phyloP scores from a whole-genome alignment of 371 early-diverging fungal genomes.

The Actinomucor elegans region DNA sequence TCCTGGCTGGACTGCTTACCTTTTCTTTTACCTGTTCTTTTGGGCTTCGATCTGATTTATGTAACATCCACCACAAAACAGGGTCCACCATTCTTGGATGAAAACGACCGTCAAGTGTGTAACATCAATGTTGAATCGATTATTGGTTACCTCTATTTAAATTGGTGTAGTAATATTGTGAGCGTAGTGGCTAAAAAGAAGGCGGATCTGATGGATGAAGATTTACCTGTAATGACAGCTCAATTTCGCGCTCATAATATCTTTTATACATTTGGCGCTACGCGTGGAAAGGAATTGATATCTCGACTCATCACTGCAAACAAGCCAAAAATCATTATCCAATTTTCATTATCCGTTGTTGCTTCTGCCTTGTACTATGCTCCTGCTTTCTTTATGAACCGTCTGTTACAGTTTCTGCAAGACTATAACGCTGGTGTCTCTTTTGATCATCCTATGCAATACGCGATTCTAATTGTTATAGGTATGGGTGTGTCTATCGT shows the following conservation, averaged over 20 bases:
- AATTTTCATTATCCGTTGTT: conserved; percentile 1
- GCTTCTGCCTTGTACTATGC: conserved; percentile 16
- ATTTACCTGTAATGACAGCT: conserved; percentile 20
- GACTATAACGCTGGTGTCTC: conserved; percentile 4
- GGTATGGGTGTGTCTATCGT: conserved; percentile 35
- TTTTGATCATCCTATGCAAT: background rate
- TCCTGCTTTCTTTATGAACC: conserved; percentile 25
- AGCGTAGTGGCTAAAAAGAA: background rate
- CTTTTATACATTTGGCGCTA: conserved; percentile 9
- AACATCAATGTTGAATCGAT: conserved; percentile 19
- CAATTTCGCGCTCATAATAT: conserved; percentile 19
- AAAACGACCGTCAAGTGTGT: conserved; percentile 14
- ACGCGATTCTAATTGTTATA: conserved; percentile 24
- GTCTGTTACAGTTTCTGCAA: conserved; percentile 17
- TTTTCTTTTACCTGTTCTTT: background rate
- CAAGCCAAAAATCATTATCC: background rate
- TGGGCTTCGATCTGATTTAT: conserved; percentile 13
- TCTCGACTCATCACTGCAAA: conserved; percentile 5
- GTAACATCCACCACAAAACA: conserved; percentile 13
- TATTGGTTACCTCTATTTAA: conserved; percentile 12
- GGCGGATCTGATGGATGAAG: conserved; percentile 1
- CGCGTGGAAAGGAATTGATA: conserved; percentile 1
- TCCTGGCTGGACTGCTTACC: conserved; percentile 3
- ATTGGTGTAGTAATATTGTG: conserved; percentile 20
- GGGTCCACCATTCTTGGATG: conserved; percentile 17